A percentile compares a stretch with the other conserved stretches of the same genome.
phyloP scores from a whole-genome alignment of 371 early-diverging fungal genomes.

The Gilbertella persicaria region DNA sequence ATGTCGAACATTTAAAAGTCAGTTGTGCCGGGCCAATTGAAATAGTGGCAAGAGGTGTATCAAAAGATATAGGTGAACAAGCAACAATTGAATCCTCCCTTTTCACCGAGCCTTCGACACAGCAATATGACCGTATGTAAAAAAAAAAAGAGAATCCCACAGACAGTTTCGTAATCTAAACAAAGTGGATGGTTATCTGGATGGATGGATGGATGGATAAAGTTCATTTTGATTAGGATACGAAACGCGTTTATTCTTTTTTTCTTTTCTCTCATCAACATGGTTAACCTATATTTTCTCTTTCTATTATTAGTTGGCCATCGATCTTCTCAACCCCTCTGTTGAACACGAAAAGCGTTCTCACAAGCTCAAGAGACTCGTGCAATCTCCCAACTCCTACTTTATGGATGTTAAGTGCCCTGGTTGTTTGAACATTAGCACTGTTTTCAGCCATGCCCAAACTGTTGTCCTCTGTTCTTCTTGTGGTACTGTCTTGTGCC shows the following conservation, averaged over 20 bases:
- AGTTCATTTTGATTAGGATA: background rate
- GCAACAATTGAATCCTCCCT: constrained; percentile 24
- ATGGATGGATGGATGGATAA: constrained; percentile 21
- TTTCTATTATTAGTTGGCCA: constrained; percentile 78
- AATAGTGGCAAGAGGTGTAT: background rate
- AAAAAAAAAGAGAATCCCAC: background rate
- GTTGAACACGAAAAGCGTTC: constrained; percentile 87
- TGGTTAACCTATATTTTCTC: background rate
- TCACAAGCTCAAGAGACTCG: constrained; percentile 99
- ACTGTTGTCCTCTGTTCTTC: constrained; percentile 96
- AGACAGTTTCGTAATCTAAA: background rate
- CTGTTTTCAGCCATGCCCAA: constrained; percentile 99
- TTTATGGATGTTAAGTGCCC: constrained; percentile 99
- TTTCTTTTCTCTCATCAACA: background rate
- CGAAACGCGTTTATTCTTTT: background rate
- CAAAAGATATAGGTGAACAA: background rate
- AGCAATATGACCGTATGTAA: constrained; percentile 45
- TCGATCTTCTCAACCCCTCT: constrained; percentile 98
- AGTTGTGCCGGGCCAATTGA: background rate
- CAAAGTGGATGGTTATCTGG: constrained; percentile 10
- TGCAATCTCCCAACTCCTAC: constrained; percentile 99
- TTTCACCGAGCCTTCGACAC: constrained; percentile 40
- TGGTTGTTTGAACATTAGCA: constrained; percentile 96
- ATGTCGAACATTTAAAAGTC: no score
- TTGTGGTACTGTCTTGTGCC: constrained; percentile 96